Evolutionary conservation across 1,139 yeast genomes (phyloP).

Genomic region (Geotrichum fermentans): DNA sequence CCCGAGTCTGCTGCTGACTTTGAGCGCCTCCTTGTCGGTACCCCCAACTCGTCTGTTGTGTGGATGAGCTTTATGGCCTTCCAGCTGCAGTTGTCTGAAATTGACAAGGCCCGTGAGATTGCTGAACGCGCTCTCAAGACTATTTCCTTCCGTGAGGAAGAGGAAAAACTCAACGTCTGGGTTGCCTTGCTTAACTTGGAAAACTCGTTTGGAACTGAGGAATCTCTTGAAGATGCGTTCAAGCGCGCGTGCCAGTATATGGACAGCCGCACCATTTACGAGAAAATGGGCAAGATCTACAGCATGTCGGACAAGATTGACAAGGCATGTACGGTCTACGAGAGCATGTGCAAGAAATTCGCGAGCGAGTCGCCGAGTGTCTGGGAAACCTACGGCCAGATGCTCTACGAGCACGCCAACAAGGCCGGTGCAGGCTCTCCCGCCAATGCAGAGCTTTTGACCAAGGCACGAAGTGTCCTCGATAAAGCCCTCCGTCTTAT

Average conservation of each 20-base stretch:
- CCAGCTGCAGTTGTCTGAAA: constrained; percentile 88
- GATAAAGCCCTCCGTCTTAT: constrained; percentile 16
- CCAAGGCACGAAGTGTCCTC: constrained; percentile 16
- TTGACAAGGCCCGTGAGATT: constrained; percentile 89
- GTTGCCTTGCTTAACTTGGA: constrained; percentile 91
- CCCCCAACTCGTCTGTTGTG: constrained; percentile 85
- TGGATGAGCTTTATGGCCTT: constrained; percentile 99
- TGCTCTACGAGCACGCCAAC: constrained; percentile 51
- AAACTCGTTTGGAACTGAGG: constrained; percentile 85
- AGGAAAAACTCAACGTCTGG: constrained; percentile 92
- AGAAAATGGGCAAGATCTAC: constrained; percentile 70
- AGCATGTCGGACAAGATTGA: constrained; percentile 58
- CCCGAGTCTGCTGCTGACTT: constrained; percentile 91
- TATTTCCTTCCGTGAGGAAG: constrained; percentile 86
- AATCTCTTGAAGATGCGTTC: constrained; percentile 72
- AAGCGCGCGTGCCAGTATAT: constrained; percentile 81
- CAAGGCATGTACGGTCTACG: constrained; percentile 66
- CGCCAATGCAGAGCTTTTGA: constrained; percentile 9
- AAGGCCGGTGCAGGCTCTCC: constrained; percentile 17
- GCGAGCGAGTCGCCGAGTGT: constrained; percentile 56
- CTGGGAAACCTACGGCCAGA: constrained; percentile 78
- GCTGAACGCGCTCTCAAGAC: constrained; percentile 90
- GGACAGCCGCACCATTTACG: constrained; percentile 81
- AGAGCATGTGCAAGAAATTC: constrained; percentile 70
- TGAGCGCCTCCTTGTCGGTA: constrained; percentile 84